phyloP scores from a whole-genome alignment of 495 filamentous ascomycete species.

The Halenospora varia region DNA sequence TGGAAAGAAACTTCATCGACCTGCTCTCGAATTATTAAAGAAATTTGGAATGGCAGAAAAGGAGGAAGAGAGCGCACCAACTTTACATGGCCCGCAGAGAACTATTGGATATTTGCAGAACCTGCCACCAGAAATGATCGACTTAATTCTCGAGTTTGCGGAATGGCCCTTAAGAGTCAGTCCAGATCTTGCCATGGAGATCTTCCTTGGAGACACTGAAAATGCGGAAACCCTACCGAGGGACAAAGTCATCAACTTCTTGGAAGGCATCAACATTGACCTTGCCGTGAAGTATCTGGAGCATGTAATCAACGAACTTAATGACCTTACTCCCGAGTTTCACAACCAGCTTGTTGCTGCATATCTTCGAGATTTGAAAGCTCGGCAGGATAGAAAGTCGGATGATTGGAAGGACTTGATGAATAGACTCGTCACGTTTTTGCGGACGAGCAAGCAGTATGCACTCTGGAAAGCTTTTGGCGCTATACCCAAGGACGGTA shows the following conservation, averaged over 20 bases:
- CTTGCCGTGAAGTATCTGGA: slow-evolving; percentile 85
- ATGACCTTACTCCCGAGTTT: slow-evolving; percentile 78
- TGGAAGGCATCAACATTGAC: slow-evolving; percentile 60
- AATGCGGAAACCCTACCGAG: slow-evolving; percentile 89
- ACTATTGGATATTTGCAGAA: slow-evolving; percentile 90
- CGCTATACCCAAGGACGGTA: slow-evolving; percentile 72
- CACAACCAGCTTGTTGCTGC: slow-evolving; percentile 79
- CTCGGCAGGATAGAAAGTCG: slow-evolving; percentile 36
- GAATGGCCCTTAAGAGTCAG: slow-evolving; percentile 78
- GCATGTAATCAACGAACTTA: slow-evolving; percentile 83
- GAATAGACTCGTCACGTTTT: slow-evolving; percentile 65
- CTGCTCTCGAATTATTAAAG: slow-evolving; percentile 77
- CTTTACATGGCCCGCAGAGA: slow-evolving; percentile 75
- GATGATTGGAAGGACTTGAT: slow-evolving; percentile 53
- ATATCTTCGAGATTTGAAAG: slow-evolving; percentile 63
- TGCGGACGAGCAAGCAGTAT: slow-evolving; percentile 75
- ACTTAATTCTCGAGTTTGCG: slow-evolving; percentile 86
- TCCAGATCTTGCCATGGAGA: slow-evolving; percentile 82
- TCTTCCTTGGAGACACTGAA: slow-evolving; percentile 91
- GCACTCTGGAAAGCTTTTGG: slow-evolving; percentile 70
- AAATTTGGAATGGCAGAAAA: slow-evolving; percentile 76
- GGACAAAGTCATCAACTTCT: slow-evolving; percentile 66
- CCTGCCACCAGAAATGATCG: slow-evolving; percentile 80
- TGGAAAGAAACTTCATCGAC: slow-evolving; percentile 87
- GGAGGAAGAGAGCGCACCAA: slow-evolving; percentile 56